A percentile compares a stretch with the other conserved stretches of the same genome.
phyloP scores from a whole-genome alignment of 352 stramenopile species.

The Phytophthora pinifolia region DNA sequence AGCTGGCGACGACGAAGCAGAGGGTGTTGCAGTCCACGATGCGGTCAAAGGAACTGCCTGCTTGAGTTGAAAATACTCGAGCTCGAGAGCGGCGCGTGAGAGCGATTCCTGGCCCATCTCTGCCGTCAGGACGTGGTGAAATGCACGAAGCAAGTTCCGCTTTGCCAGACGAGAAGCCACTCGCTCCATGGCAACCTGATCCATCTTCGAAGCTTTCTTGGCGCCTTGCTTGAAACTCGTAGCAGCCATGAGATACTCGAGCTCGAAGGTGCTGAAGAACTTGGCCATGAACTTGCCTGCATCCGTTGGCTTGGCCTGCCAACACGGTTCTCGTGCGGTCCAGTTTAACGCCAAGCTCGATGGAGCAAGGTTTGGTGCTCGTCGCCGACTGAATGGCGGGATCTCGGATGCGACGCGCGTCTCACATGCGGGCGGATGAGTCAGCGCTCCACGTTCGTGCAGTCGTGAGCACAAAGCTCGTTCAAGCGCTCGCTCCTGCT shows the following conservation, averaged over 20 bases:
- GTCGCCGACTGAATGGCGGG: slow-evolving; percentile 23
- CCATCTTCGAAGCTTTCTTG: slow-evolving; percentile 65
- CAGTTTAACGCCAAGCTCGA: slow-evolving; percentile 65
- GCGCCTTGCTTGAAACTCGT: slow-evolving; percentile 72
- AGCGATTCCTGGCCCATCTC: slow-evolving; percentile 1
- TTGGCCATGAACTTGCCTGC: slow-evolving; percentile 12
- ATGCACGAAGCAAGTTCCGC: slow-evolving; percentile 54
- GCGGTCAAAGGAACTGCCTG: slow-evolving; percentile 24
- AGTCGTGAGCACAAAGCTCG: slow-evolving; percentile 45
- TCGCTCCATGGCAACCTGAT: slow-evolving; percentile 37
- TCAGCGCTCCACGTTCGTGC: slow-evolving; percentile 19
- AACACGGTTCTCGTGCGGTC: slow-evolving; percentile 44
- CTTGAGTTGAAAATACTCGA: slow-evolving; percentile 47
- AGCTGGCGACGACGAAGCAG: slow-evolving; percentile 25
- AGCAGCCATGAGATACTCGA: slow-evolving; percentile 60
- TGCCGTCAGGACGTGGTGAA: slow-evolving; percentile 24
- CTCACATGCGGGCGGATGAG: slow-evolving; percentile 10
- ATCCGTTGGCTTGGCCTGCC: slow-evolving; percentile 18
- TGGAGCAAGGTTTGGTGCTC: slow-evolving; percentile 14
- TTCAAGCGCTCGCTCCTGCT: slow-evolving; percentile 47
- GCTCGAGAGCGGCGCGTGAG: slow-evolving; percentile 2
- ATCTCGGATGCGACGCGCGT: slow-evolving; percentile 22
- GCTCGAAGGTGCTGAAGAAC: slow-evolving; percentile 45
- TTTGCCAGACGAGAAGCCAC: slow-evolving; percentile 69
- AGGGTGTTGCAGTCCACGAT: slow-evolving; percentile 14